These are phyloP conservation scores for Quercus tomentella DNA, from an alignment of 331 rosid genomes.

Conservation along the genomic window DNA sequence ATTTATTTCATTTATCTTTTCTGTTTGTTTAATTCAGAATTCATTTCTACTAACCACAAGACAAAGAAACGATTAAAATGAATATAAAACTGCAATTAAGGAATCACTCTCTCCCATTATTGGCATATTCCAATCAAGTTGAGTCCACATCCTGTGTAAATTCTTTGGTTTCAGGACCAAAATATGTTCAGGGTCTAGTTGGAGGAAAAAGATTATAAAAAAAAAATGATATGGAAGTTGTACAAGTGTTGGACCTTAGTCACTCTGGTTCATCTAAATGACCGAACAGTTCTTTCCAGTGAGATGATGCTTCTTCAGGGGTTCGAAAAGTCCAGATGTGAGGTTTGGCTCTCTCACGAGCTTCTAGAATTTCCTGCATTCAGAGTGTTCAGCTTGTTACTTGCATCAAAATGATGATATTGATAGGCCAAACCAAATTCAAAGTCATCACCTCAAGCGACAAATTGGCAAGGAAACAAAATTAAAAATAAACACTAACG, in stretches of 20 bases:
- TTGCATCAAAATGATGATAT: not conserved
- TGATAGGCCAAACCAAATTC: not conserved
- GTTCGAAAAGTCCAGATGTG: constrained; percentile 78
- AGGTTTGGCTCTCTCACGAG: constrained; percentile 49
- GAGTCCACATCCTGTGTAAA: not conserved
- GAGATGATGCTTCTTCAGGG: constrained; percentile 55
- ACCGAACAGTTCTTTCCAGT: constrained; percentile 51
- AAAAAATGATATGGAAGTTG: not conserved
- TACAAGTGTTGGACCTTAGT: not conserved
- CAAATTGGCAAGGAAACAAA: not conserved
- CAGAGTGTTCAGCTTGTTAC: constrained; percentile 11
- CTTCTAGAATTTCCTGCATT: constrained; percentile 75
- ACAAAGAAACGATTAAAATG: not conserved
- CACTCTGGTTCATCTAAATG: constrained; percentile 55
- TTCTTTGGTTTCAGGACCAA: not conserved
- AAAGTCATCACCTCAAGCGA: not conserved
- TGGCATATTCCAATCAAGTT: not conserved
- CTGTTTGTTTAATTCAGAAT: not conserved
- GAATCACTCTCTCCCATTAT: not conserved
- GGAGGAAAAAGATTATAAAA: not conserved
- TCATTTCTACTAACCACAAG: not conserved
- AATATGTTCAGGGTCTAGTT: not conserved
- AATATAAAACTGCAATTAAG: not conserved
- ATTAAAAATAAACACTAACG: not conserved
- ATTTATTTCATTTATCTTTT: not conserved